phyloP scores from a whole-genome alignment of 2,329 filamentous ascomycete species.

The Colletotrichum godetiae region DNA sequence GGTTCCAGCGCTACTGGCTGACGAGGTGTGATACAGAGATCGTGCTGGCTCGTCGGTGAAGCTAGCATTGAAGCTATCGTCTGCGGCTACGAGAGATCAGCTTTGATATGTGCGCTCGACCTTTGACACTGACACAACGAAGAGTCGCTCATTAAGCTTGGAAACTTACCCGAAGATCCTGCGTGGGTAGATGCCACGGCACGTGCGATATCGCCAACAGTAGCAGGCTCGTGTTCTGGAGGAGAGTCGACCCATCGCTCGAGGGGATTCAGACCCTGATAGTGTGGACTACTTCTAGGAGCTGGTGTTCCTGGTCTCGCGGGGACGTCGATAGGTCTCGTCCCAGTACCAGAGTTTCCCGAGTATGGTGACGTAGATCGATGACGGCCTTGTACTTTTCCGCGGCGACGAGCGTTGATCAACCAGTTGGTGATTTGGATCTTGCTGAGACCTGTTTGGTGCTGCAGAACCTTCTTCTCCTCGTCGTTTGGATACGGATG shows the following conservation, averaged over 20 bases:
- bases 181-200: slow-evolving; percentile 35
- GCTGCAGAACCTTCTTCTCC: slow-evolving; percentile 24
- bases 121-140: too few species aligned
- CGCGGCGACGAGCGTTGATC: slow-evolving; percentile 25
- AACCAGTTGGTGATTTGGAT: slow-evolving; percentile 33
- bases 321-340: slow-evolving; percentile 21
- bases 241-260: slow-evolving; percentile 36
- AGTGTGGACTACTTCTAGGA: slow-evolving; percentile 8
- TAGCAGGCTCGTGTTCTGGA: slow-evolving; percentile 40
- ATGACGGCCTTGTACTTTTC: slow-evolving; percentile 58
- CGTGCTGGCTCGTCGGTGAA: slow-evolving; percentile 14
- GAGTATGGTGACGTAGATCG: slow-evolving; percentile 46
- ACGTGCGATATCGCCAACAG: slow-evolving; percentile 38
- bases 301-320: slow-evolving; percentile 17
- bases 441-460: slow-evolving; percentile 30
- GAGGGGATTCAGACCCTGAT: slow-evolving; percentile 21
- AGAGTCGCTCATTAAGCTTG: slow-evolving; percentile 20
- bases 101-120: too few species aligned
- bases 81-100: background rate
- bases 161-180: slow-evolving; percentile 1
- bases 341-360: slow-evolving; percentile 34
- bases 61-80: slow-evolving; percentile 12
- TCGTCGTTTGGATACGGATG: slow-evolving; percentile 30
- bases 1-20: slow-evolving; percentile 37
- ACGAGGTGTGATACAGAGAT: slow-evolving; percentile 34